Evolutionary conservation across 2,329 filamentous ascomycete genomes (phyloP).

Genomic region (Fusarium cicatricum): DNA sequence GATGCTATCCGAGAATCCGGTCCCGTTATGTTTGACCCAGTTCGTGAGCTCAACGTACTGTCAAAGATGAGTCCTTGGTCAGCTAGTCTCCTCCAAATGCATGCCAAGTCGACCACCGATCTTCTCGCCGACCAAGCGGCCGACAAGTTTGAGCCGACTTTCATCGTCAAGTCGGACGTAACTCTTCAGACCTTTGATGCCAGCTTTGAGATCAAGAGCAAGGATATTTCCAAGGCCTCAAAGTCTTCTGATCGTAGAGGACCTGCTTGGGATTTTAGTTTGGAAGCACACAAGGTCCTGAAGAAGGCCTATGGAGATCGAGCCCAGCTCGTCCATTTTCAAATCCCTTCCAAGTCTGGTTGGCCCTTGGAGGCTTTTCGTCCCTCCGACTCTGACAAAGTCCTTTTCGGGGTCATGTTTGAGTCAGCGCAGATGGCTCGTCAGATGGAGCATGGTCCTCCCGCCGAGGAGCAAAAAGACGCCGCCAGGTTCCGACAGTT

Average conservation of each 20-base stretch:
- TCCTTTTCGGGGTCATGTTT: slow-evolving; percentile 75
- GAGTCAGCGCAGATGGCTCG: slow-evolving; percentile 77
- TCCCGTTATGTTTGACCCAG: slow-evolving; percentile 82
- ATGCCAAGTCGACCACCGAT: slow-evolving; percentile 77
- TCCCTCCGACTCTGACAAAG: slow-evolving; percentile 41
- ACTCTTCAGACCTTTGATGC: slow-evolving; percentile 64
- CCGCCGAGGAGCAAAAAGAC: slow-evolving; percentile 84
- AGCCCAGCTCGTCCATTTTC: slow-evolving; percentile 71
- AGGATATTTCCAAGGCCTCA: slow-evolving; percentile 41
- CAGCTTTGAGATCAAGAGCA: slow-evolving; percentile 49
- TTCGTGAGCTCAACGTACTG: slow-evolving; percentile 78
- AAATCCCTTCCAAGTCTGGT: slow-evolving; percentile 45
- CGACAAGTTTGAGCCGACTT: slow-evolving; percentile 85
- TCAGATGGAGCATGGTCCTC: slow-evolving; percentile 86
- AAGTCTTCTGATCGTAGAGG: slow-evolving; percentile 53
- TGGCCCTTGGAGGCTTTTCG: slow-evolving; percentile 43
- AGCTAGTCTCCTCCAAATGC: slow-evolving; percentile 74
- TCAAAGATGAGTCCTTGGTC: slow-evolving; percentile 94
- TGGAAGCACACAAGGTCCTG: slow-evolving; percentile 70
- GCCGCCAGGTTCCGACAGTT: slow-evolving; percentile 85
- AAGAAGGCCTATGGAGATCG: slow-evolving; percentile 79
- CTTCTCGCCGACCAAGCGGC: slow-evolving; percentile 77
- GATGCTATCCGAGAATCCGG: slow-evolving; percentile 54
- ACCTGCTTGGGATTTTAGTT: slow-evolving; percentile 55
- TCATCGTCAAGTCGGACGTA: slow-evolving; percentile 71